Evolutionary conservation across 2,329 filamentous ascomycete species (phyloP), one percentile per base, ranked within the genome.

Genomic region (Aaosphaeria pasadenensis): DNA sequence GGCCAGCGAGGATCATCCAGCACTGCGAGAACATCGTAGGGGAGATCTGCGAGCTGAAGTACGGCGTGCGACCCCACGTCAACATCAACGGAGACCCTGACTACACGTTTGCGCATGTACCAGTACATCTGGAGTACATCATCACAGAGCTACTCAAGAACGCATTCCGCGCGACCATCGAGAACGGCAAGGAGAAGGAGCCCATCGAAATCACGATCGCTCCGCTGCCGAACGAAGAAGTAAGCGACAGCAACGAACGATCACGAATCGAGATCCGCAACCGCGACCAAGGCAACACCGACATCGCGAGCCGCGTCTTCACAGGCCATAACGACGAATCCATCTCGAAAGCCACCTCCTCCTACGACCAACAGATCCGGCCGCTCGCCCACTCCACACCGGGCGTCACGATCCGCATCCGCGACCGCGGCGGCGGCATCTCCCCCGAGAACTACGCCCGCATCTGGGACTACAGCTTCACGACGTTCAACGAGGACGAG

Each of bases 391-490:
- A 72, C 41, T 67, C 86, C 4, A 81, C 80, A 0, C 89, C 91
- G 1, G 91, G 91, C 35, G 90, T 99, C 9, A 97, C 94, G 0
- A 95, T 99, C 59, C 85, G 94, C 28, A 96, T 99, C 58, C 86
- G 94, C 6, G 94, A 99, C 67, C 85, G 91, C n/a, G 94, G 94
- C 43, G 92, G 92, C 39, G 94, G 94, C 33, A 97, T 99, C 47
- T 82, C 85, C 1, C 89, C 91, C 0, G 88, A 91, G 11, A 86
- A 94, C 30, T 74, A 94, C 32, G 85, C 86, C 4, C 86, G 92
- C 57, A 91, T 99, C 49, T 99, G 94, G 91, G 91, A 91, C 5
- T 99, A 97, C 69, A 94, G 89, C 53, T 99, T 96, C 69, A 96
- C 92, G 17, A 99, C 94, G 0, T 97, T 97, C 70, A 86, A 83